Conservation (phyloP, 805 yeast genomes). For the Priceomyces castillae region DNA sequence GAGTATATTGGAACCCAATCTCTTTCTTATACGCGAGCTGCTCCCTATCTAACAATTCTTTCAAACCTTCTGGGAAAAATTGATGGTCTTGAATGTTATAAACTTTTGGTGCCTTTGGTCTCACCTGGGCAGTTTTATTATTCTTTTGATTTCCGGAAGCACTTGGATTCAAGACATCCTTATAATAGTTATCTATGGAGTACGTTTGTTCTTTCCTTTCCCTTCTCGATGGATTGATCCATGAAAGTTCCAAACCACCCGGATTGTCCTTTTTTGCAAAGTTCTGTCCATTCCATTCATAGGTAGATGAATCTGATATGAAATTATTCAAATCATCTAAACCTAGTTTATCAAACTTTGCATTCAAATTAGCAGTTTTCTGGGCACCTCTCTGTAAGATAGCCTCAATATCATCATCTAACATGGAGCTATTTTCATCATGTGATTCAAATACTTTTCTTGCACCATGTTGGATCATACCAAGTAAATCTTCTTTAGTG, state of each 20-base stretch:
- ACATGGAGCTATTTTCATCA: slow-evolving; percentile 25
- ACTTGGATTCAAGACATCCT: slow-evolving; percentile 55
- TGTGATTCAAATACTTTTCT: slow-evolving; percentile 70
- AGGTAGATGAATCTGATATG: slow-evolving; percentile 83
- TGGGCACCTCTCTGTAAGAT: slow-evolving; percentile 79
- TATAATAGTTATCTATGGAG: slow-evolving; percentile 72
- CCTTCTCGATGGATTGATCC: slow-evolving; percentile 76
- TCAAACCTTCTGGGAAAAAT: slow-evolving; percentile 58
- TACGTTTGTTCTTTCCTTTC: slow-evolving; percentile 78
- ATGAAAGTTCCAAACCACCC: slow-evolving; percentile 42
- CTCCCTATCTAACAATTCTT: slow-evolving; percentile 58
- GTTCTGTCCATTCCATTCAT: slow-evolving; percentile 95
- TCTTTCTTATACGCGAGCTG: slow-evolving; percentile 60
- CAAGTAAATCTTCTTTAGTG: slow-evolving; percentile 78
- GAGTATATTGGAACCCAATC: slow-evolving; percentile 55
- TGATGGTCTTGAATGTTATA: slow-evolving; percentile 71
- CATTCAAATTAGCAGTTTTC: slow-evolving; percentile 75
- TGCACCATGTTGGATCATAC: slow-evolving; percentile 98
- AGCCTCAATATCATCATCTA: slow-evolving; percentile 75
- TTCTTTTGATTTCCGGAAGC: slow-evolving; percentile 9
- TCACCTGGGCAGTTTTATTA: slow-evolving; percentile 13
- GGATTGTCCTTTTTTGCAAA: slow-evolving; percentile 56
- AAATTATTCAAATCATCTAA: slow-evolving; percentile 91
- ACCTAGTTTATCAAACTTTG: slow-evolving; percentile 81
- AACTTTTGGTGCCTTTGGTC: slow-evolving; percentile 60